phyloP scores from a whole-genome alignment of 352 stramenopile genomes.

The Globisporangium cederbergense region DNA sequence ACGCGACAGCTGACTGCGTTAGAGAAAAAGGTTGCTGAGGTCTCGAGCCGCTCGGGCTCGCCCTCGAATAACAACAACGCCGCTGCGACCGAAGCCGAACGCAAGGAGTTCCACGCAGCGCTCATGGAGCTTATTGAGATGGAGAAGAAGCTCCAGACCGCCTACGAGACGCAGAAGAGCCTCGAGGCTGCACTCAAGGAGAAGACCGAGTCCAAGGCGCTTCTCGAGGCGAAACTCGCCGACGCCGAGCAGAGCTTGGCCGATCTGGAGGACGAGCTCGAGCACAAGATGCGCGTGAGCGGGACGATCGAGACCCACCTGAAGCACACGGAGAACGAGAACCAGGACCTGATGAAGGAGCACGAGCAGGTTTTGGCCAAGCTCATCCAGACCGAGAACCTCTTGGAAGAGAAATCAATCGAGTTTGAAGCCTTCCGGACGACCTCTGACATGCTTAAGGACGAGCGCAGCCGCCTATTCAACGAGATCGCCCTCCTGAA shows the following conservation, averaged over 20 bases:
- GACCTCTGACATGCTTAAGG: conserved; percentile 58
- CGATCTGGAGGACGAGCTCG: conserved; percentile 48
- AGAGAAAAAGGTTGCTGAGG: conserved; percentile 53
- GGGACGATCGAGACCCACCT: conserved; percentile 49
- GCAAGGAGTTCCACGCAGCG: conserved; percentile 53
- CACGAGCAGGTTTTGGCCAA: conserved; percentile 42
- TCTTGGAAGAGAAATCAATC: conserved; percentile 63
- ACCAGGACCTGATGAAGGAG: conserved; percentile 43
- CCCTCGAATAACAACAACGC: conserved; percentile 22
- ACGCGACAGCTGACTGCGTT: conserved; percentile 51
- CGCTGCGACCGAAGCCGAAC: conserved; percentile 41
- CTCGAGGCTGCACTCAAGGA: conserved; percentile 53
- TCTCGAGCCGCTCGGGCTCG: conserved; percentile 30
- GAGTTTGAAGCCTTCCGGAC: conserved; percentile 58
- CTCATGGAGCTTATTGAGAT: conserved; percentile 69
- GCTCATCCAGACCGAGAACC: conserved; percentile 39
- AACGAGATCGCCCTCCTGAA: conserved; percentile 56
- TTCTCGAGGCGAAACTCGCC: conserved; percentile 45
- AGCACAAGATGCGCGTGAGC: conserved; percentile 53
- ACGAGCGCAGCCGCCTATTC: conserved; percentile 48
- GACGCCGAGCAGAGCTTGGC: conserved; percentile 46
- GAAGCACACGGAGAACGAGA: conserved; percentile 37
- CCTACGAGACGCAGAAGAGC: conserved; percentile 54
- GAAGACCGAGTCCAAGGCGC: conserved; percentile 37
- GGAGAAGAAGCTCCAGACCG: conserved; percentile 59